Base-by-base conservation (phyloP, 2,329 filamentous ascomycete species). In the Fusarium sororula region DNA sequence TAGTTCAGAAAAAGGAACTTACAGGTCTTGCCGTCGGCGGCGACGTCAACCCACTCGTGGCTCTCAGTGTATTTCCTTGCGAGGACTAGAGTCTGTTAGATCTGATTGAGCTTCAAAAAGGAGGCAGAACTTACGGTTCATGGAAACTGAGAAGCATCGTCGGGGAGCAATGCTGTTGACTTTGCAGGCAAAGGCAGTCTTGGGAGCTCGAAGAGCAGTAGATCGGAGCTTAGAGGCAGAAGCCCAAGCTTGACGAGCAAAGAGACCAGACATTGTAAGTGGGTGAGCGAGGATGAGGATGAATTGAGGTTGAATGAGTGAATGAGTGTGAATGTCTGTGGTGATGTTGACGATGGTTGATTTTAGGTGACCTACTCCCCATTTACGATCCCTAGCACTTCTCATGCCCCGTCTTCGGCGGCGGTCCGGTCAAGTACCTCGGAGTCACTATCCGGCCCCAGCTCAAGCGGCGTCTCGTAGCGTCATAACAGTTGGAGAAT, bases 21-120 rank as follows among this genome's bases (percentile, higher is more conserved):
- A 79, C 78, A 79, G 20, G 77, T 75, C 82, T 92, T 94, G 80
- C 90, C 90, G 82, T 95, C 92, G 12, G 63, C 47, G 11, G 72
- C 90, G 56, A 96, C 84, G 82, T 96, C 93, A 81, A 98, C 90
- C 95, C 95, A 98, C 86, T 98, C 95, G 86, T 98, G 95, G 81
- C 96, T 94, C 81, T 94, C 91, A 63, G 94, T 97, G 87, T 96
- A 98, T 82, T 70, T 70, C 47, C 72, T 77, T 22, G 71, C 70
- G 7, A 75, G 66, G 22, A 69, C 77, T 78, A n/a, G 4, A 37
- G 20, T 24, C 6, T 13, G 20, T 70, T 38, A 70, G 60, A 22
- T 8, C 2, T 6, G 47, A 54, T 54, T 66, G 60, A 32, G 8
- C 4, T 24, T 20, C 17, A 17, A 26, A n/a, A 35, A 30, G 18